These are phyloP conservation scores for Psilocybe cyanescens DNA, from an alignment of 768 basidiomycete species.

Conservation along the genomic window DNA sequence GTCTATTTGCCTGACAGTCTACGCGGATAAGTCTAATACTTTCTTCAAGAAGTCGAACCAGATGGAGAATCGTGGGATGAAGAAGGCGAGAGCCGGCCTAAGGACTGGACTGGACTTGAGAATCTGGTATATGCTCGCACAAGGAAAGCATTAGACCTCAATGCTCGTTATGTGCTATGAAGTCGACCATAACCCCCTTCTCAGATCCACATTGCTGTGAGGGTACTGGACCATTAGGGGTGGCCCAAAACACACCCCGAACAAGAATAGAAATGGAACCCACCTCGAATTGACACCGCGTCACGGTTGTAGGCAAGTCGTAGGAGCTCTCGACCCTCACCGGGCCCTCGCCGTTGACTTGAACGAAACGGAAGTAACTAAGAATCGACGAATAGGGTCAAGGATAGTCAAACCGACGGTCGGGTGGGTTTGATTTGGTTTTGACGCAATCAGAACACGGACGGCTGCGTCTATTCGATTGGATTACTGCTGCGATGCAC, in stretches of 20 bases:
- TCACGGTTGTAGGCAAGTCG: conserved; percentile 2
- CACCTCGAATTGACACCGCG: neutral
- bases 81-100: neutral
- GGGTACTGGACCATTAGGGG: neutral
- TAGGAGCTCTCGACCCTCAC: neutral
- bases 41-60: conserved; percentile 10
- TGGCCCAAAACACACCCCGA: neutral
- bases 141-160: neutral
- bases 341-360: neutral
- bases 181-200: neutral
- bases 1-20: conserved; percentile 17
- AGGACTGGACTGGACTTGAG: neutral
- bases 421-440: conserved; percentile 10
- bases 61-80: neutral
- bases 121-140: neutral
- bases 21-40: conserved; percentile 21
- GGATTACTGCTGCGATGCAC: neutral
- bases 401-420: conserved; percentile 1
- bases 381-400: neutral
- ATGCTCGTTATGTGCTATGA: neutral
- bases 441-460: conserved; percentile 14
- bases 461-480: conserved; percentile 11
- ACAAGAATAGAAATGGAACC: neutral
- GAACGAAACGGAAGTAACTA: conserved; percentile 4
- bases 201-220: neutral